These are phyloP conservation scores for Dysphania ambrosioides DNA, from an alignment of 148 eudicot genomes.

Conservation along the genomic window DNA sequence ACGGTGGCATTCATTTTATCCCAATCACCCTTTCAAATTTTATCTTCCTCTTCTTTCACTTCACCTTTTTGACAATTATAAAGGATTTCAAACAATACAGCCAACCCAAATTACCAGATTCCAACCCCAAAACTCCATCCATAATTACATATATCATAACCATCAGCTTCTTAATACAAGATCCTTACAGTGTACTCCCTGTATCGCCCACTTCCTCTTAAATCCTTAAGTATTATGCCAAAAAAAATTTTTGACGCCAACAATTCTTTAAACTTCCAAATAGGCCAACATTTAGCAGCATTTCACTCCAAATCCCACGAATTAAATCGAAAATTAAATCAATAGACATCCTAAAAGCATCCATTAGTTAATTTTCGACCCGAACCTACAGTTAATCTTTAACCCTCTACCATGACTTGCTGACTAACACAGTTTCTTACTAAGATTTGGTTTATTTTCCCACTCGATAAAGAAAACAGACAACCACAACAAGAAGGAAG, in stretches of 20 bases:
- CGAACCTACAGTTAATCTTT: background rate
- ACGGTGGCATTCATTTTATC: background rate
- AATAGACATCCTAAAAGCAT: background rate
- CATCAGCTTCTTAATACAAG: background rate
- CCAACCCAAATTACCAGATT: background rate
- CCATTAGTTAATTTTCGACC: background rate
- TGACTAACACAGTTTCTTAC: background rate
- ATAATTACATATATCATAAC: too few relatives aligned
- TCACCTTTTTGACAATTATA: background rate
- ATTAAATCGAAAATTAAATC: background rate
- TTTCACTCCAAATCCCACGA: background rate
- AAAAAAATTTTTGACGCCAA: background rate
- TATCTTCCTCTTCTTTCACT: background rate
- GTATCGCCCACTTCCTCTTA: too few relatives aligned
- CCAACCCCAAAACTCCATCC: background rate
- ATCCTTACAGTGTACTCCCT: too few relatives aligned
- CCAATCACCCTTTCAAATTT: background rate
- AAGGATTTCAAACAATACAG: background rate
- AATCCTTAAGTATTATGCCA: background rate
- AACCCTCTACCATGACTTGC: too few relatives aligned
- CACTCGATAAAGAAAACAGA: background rate
- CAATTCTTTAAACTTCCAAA: background rate
- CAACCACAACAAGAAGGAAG: constrained; percentile 1
- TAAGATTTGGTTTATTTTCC: background rate
- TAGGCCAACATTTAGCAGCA: background rate